phyloP scores from a whole-genome alignment of 805 yeast genomes.

The Metschnikowia cerradonensis region DNA sequence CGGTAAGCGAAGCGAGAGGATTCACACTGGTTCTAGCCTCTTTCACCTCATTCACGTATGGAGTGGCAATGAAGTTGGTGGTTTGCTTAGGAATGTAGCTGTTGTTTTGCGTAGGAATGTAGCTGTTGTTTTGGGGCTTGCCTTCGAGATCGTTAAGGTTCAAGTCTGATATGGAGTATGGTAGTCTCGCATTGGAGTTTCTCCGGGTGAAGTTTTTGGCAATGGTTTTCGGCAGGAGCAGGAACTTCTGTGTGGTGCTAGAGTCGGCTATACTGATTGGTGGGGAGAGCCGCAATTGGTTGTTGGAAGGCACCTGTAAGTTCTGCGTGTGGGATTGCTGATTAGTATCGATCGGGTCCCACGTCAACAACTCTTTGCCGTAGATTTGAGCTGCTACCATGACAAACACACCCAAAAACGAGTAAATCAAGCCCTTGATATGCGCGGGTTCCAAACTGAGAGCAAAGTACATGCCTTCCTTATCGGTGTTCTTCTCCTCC shows the following conservation, averaged over 20 bases:
- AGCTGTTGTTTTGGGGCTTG: background rate
- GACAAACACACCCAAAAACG: conserved; percentile 62
- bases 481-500: conserved; percentile 6
- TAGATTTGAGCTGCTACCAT: conserved; percentile 86
- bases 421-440: conserved; percentile 62
- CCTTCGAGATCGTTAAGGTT: conserved; percentile 24
- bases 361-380: conserved; percentile 71
- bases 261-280: background rate
- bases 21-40: conserved; percentile 17
- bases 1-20: conserved; percentile 17
- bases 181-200: conserved; percentile 21
- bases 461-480: background rate
- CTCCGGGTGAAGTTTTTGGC: conserved; percentile 16
- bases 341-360: conserved; percentile 35
- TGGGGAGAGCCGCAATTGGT: background rate
- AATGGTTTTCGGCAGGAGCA: conserved; percentile 10
- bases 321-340: conserved; percentile 20
- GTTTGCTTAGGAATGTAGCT: background rate
- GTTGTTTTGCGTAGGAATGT: background rate
- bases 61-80: background rate
- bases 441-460: conserved; percentile 25
- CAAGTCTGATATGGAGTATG: conserved; percentile 34
- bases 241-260: conserved; percentile 5
- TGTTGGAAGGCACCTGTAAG: background rate
- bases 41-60: conserved; percentile 12